phyloP scores from a whole-genome alignment of 768 basidiomycete species.

The Xanthoconium stramineum region DNA sequence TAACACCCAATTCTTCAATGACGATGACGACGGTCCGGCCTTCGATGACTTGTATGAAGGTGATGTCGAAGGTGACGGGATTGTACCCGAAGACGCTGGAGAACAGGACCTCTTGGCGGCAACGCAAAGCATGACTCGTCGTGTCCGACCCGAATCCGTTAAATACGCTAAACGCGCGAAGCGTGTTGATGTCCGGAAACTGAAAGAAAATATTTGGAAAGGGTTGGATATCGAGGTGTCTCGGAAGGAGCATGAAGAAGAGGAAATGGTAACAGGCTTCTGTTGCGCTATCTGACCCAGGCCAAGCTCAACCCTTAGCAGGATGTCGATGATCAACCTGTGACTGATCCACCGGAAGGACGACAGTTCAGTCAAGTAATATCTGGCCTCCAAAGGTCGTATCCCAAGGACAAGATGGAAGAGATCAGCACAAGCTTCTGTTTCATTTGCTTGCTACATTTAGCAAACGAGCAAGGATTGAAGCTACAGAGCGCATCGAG shows the following conservation, averaged over 20 bases:
- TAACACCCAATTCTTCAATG: constrained; percentile 96
- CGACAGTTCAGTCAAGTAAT: constrained; percentile 81
- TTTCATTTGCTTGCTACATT: constrained; percentile 94
- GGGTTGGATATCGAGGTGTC: constrained; percentile 74
- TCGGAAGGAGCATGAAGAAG: constrained; percentile 36
- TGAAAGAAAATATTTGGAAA: constrained; percentile 99
- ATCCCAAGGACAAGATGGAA: constrained; percentile 92
- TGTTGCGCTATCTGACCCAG: neutral
- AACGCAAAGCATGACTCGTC: constrained; percentile 71
- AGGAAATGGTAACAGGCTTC: constrained; percentile 49
- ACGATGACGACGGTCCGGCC: constrained; percentile 78
- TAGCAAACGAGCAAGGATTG: constrained; percentile 95
- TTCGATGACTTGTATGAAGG: constrained; percentile 55
- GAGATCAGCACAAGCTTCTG: constrained; percentile 99
- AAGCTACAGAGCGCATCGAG: constrained; percentile 59
- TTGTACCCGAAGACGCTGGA: constrained; percentile 52
- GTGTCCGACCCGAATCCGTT: constrained; percentile 82
- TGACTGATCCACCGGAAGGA: constrained; percentile 63
- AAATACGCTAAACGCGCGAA: constrained; percentile 96
- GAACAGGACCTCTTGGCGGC: constrained; percentile 88
- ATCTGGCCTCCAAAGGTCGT: constrained; percentile 71
- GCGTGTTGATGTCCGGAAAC: constrained; percentile 90
- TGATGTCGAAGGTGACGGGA: constrained; percentile 48
- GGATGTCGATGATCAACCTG: constrained; percentile 51
- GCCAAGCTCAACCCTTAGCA: constrained; percentile 22